Conservation (phyloP, 2,329 filamentous ascomycete genomes). For the Diaporthe caulivora region DNA sequence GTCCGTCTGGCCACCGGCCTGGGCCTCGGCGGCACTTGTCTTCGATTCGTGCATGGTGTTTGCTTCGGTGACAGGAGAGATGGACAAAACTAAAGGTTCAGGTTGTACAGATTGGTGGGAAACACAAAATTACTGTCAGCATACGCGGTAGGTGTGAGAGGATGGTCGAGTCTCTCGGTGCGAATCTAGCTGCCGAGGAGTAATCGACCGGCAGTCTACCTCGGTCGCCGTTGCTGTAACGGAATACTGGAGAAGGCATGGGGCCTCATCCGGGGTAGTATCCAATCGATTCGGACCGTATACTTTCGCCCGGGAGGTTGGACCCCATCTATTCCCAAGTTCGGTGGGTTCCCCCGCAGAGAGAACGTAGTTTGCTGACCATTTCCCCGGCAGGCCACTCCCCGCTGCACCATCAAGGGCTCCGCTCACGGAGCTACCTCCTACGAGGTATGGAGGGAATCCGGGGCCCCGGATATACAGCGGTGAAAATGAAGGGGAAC, state of each 20-base stretch:
- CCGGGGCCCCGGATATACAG: conserved; percentile 9
- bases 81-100: not conserved
- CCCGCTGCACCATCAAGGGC: not conserved
- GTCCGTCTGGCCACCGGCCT: conserved; percentile 4
- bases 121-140: not conserved
- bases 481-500: not conserved
- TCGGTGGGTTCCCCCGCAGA: not conserved
- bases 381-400: conserved; percentile 25
- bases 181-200: conserved; percentile 9
- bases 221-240: not conserved
- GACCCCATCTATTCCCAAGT: conserved; percentile 14
- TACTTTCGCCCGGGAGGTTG: not conserved
- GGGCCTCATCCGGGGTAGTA: not conserved
- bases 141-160: not conserved
- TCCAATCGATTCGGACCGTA: not conserved
- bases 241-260: conserved; percentile 6
- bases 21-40: conserved; percentile 15
- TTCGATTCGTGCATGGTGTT: not conserved
- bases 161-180: not conserved
- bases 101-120: not conserved
- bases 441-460: not conserved
- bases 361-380: conserved; percentile 1
- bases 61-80: not conserved
- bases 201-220: not conserved
- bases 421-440: conserved; percentile 15